These are phyloP conservation scores for Exophiala xenobiotica DNA, from an alignment of 2,329 filamentous ascomycete genomes.

Conservation along the genomic window DNA sequence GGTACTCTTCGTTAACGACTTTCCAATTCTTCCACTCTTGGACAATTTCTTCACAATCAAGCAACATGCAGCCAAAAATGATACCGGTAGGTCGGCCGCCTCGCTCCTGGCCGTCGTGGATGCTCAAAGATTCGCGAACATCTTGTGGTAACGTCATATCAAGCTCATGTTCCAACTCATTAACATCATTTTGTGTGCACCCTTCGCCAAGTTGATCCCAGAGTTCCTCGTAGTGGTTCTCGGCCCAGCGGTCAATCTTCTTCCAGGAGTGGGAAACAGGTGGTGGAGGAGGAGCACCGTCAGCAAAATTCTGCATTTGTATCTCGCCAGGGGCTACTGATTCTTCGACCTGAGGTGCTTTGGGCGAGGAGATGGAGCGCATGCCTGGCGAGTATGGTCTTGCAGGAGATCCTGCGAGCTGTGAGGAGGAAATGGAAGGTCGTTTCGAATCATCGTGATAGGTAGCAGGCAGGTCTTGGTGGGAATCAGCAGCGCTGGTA, in stretches of 20 bases:
- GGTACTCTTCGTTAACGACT: constrained; percentile 84
- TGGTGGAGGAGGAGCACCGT: constrained; percentile 85
- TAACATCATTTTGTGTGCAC: constrained; percentile 89
- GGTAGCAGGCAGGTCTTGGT: constrained; percentile 74
- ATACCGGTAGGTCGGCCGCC: constrained; percentile 88
- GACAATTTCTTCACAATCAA: constrained; percentile 97
- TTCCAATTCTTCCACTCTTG: constrained; percentile 98
- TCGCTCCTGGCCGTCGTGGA: constrained; percentile 96
- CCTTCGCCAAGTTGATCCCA: constrained; percentile 91
- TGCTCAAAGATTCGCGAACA: constrained; percentile 82
- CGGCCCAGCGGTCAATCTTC: constrained; percentile 90
- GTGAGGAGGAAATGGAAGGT: constrained; percentile 52
- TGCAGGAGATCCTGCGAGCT: constrained; percentile 55
- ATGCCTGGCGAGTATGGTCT: constrained; percentile 88
- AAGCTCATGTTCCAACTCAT: constrained; percentile 92
- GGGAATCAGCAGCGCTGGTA: constrained; percentile 81
- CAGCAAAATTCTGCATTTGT: constrained; percentile 92
- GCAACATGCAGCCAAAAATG: constrained; percentile 88
- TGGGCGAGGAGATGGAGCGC: constrained; percentile 60
- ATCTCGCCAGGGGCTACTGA: constrained; percentile 73
- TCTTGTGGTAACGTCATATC: constrained; percentile 93
- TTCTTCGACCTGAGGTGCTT: constrained; percentile 25
- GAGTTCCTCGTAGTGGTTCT: constrained; percentile 92
- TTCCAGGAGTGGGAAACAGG: constrained; percentile 88
- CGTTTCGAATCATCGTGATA: constrained; percentile 73